These are phyloP conservation scores for Clitoria ternatea DNA, from an alignment of 306 rosid species.

Conservation along the genomic window DNA sequence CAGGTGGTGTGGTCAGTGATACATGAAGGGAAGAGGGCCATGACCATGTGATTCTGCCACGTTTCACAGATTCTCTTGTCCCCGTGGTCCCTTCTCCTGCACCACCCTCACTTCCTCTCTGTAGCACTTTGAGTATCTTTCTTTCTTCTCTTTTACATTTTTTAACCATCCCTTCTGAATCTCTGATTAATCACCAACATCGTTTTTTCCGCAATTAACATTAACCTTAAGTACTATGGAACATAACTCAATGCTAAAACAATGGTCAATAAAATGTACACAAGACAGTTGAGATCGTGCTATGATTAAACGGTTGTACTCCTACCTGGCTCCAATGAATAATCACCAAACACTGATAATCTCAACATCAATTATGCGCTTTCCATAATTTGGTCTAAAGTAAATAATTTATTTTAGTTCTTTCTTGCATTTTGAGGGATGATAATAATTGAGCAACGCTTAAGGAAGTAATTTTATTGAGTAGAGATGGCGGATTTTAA, in stretches of 20 bases:
- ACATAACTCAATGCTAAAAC: neutral
- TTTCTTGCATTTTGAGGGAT: too few species aligned
- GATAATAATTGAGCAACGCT: too few species aligned
- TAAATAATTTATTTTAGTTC: neutral
- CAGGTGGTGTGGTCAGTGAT: constrained; percentile 22
- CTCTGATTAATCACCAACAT: neutral
- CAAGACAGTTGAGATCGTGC: constrained; percentile 2
- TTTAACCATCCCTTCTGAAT: neutral
- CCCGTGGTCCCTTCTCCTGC: constrained; percentile 41
- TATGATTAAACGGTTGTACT: constrained; percentile 22
- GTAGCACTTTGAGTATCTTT: neutral
- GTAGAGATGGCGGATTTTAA: too few species aligned
- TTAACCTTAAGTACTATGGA: neutral
- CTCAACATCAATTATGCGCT: neutral
- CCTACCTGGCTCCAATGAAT: neutral
- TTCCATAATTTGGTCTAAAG: neutral
- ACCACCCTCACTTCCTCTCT: constrained; percentile 22
- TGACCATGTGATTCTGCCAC: constrained; percentile 48
- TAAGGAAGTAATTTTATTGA: too few species aligned
- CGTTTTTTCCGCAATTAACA: neutral
- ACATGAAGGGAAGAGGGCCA: constrained; percentile 30
- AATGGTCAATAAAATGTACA: neutral
- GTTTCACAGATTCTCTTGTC: constrained; percentile 46
- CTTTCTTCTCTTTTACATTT: neutral
- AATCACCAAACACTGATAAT: neutral